Base-by-base conservation (phyloP, 2,329 filamentous ascomycete species). In the Fusarium odoratissimum region DNA sequence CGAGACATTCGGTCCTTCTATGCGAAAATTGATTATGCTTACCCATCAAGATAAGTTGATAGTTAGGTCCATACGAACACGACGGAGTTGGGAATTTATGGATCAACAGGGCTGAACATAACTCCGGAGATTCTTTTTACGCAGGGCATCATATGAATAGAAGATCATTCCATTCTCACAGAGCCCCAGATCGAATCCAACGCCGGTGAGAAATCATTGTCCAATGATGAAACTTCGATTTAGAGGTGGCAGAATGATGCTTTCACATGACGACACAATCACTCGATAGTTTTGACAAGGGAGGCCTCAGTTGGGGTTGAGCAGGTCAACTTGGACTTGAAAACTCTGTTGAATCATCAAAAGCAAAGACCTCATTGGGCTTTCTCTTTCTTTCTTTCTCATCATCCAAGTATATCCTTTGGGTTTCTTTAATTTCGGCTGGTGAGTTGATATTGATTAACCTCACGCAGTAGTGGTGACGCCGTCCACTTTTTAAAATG, bases 211-310 rank as follows among this genome's bases (percentile, higher is more conserved):
- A 45, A 45, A 40, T 28, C 46, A 60, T 64, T 56, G 45, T 45
- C 67, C 64, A 69, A 75, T 74, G 51, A 66, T 48, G 33, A 58
- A 64, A 58, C 35, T 10, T 60, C 13, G 35, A 60, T 64, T 56
- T 35, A 46, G 37, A 60, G 35, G 48, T 44, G 38, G 59, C 44
- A 54, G 46, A 57, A 49, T 33, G 68, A 55, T 60, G 62, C 58
- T 71, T 74, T 74, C 67, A 74, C 59, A 75, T 74, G 61, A 72
- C 52, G 49, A 52, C 58, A 61, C 60, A 62, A 64, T 55, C 60
- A 55, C 60, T 73, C 60, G 40, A 74, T 49, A n/a, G 54, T 45
- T 40, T 30, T n/a, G 57, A 40, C 44, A 48, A 60, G 56, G 70
- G 60, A 66, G 37, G 28, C 23, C 56, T 59, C 42, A 56, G 30